Conservation (phyloP, 805 yeast species). For the Ascoidea asiatica region DNA sequence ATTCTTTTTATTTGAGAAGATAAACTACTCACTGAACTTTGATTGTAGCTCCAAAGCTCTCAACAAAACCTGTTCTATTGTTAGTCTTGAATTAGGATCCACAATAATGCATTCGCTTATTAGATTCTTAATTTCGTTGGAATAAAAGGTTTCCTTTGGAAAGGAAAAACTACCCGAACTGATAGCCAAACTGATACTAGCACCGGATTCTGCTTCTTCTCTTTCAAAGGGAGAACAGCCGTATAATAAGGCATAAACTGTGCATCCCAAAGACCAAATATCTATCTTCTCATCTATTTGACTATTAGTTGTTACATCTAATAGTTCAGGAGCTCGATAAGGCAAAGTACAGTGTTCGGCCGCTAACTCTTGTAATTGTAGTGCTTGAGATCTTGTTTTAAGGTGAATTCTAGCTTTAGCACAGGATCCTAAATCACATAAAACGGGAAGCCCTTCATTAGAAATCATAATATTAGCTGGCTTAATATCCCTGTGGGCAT, state of each 20-base stretch:
- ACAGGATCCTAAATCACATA: conserved; percentile 79
- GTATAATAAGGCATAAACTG: conserved; percentile 65
- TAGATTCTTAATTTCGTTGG: conserved; percentile 39
- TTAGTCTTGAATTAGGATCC: conserved; percentile 51
- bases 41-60: conserved; percentile 29
- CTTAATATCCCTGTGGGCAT: conserved; percentile 77
- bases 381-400: conserved; percentile 52
- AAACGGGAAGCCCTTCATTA: conserved; percentile 59
- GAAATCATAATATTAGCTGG: conserved; percentile 83
- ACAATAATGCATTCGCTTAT: conserved; percentile 48
- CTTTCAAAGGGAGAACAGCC: conserved; percentile 80
- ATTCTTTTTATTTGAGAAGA: too few relatives aligned
- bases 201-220: conserved; percentile 71
- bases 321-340: conserved; percentile 81
- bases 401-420: conserved; percentile 43
- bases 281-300: conserved; percentile 63
- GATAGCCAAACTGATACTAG: conserved; percentile 66
- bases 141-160: conserved; percentile 26
- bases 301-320: conserved; percentile 61
- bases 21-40: neutral
- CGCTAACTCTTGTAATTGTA: conserved; percentile 66
- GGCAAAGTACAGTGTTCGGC: conserved; percentile 79
- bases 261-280: conserved; percentile 87
- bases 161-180: conserved; percentile 43
- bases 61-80: conserved; percentile 43